Evolutionary conservation across 257 asterid genomes (phyloP).

Genomic region (Solanum gandarillasii): DNA sequence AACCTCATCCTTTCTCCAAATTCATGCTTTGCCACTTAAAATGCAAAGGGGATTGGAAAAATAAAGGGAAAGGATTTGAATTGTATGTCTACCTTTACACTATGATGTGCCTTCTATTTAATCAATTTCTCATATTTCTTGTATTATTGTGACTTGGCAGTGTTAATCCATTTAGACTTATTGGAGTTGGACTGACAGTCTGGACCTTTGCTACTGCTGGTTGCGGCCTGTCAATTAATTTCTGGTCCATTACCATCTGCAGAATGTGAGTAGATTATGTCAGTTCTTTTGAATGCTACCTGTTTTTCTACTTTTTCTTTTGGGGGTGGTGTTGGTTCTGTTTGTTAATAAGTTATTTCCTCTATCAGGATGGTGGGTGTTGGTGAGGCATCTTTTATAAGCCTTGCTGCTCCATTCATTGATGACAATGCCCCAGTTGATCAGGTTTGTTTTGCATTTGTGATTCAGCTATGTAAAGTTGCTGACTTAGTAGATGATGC

Average conservation of each 20-base stretch:
- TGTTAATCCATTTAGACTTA: slow-evolving; percentile 70
- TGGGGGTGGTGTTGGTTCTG: not conserved
- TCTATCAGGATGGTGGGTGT: slow-evolving; percentile 86
- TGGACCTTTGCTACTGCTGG: slow-evolving; percentile 75
- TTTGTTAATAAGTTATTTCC: not conserved
- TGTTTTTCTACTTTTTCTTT: not conserved
- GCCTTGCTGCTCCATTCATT: slow-evolving; percentile 98
- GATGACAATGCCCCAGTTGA: slow-evolving; percentile 92
- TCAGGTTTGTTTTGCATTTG: slow-evolving; percentile 37
- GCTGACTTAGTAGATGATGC: not conserved
- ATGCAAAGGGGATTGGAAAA: not conserved
- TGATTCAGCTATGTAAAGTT: not conserved
- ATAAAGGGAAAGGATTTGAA: not conserved
- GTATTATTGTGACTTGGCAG: slow-evolving; percentile 38
- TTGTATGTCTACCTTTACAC: not conserved
- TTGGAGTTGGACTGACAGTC: slow-evolving; percentile 69
- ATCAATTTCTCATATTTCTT: not conserved
- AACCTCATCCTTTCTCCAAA: not conserved
- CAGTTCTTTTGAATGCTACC: not conserved
- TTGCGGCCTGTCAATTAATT: slow-evolving; percentile 56
- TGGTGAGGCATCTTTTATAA: slow-evolving; percentile 96
- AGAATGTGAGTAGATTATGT: slow-evolving; percentile 52
- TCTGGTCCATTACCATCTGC: slow-evolving; percentile 52
- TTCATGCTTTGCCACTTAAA: not conserved
- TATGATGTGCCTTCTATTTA: not conserved